These are phyloP conservation scores for Myriosclerotinia duriaeana DNA, from an alignment of 2,329 filamentous ascomycete species.

Conservation along the genomic window DNA sequence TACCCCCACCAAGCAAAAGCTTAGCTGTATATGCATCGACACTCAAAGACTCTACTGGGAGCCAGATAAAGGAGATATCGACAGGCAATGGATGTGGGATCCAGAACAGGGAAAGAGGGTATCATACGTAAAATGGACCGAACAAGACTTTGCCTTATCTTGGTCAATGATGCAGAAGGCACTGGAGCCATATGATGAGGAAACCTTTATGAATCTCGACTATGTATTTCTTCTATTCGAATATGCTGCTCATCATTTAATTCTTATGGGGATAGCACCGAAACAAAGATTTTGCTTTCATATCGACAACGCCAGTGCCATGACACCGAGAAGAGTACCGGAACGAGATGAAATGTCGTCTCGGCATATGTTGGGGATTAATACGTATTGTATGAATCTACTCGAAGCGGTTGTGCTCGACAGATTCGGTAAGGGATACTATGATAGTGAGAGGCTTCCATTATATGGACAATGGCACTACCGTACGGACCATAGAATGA, in stretches of 20 bases:
- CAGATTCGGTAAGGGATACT: not conserved
- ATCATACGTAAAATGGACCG: not conserved
- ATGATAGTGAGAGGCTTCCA: not conserved
- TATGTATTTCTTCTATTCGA: conserved; percentile 10
- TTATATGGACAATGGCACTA: conserved; percentile 13
- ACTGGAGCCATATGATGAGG: not conserved
- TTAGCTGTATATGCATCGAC: conserved; percentile 11
- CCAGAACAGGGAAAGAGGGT: not conserved
- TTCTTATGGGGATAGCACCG: conserved; percentile 6
- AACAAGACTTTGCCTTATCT: conserved; percentile 1
- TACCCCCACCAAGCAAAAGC: conserved; percentile 1
- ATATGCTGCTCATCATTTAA: not conserved
- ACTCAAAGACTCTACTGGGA: conserved; percentile 7
- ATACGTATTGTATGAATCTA: not conserved
- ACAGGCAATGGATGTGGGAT: fast-evolving
- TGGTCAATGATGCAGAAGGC: not conserved
- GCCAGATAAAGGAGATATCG: not conserved
- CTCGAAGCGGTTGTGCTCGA: not conserved
- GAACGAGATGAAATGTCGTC: no score
- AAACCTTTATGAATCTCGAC: conserved; percentile 9
- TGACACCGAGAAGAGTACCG: not conserved
- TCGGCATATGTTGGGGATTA: no score
- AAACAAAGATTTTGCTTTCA: conserved; percentile 17
- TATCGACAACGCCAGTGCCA: not conserved
- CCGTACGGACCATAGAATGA: not conserved